Evolutionary conservation across 2,329 filamentous ascomycete species (phyloP), one percentile per base, ranked within the genome.

Genomic region (Sarocladium strictum): DNA sequence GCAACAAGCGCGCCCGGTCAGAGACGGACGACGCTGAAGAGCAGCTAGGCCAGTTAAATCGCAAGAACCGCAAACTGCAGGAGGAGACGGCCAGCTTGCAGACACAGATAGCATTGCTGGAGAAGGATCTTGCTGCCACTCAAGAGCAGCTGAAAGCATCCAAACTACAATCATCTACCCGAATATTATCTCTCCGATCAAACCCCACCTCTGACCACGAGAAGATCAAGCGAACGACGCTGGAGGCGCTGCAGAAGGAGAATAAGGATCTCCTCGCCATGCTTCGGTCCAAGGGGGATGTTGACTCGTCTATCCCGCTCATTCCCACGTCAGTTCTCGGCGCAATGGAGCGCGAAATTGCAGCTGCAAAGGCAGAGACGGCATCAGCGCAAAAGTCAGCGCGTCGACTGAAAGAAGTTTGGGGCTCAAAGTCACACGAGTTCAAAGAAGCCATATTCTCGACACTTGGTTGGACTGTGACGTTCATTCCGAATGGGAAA

Each of bases 401-500:
- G 59, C 79, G 84, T 21, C 88, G 94, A 2, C 83, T 97, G 12
- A 96, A 95, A 63, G 89, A 97, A 65, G 94, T 97, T 55, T 99
- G 90, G 88, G 83, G 83, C 0, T 83, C 87, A 61, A 99, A 97
- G 69, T 91, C 89, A 1, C 84, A 88, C 63, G 94, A 99, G 72
- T 97, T 99, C 74, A 90, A 95, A 51, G 91, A 97, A 72, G 90
- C 92, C 29, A 92, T 99, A 56, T 92, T 92, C 59, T 90, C 86
- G 19, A 87, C 96, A 1, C 79, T 99, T 0, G 94, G 94, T 0
- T 99, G 92, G 87, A 93, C 93, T 53, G 84, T 97, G 12, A 91
- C 94, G 29, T 97, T 99, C 68, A 87, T 97, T 67, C 91, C 92
- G n/a, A 96, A 96, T 68, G 94, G 94, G 40, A 93, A 96, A 64